These are phyloP conservation scores for Zygnema circumcarinatum DNA, from an alignment of 139 green algal genomes.

Conservation along the genomic window DNA sequence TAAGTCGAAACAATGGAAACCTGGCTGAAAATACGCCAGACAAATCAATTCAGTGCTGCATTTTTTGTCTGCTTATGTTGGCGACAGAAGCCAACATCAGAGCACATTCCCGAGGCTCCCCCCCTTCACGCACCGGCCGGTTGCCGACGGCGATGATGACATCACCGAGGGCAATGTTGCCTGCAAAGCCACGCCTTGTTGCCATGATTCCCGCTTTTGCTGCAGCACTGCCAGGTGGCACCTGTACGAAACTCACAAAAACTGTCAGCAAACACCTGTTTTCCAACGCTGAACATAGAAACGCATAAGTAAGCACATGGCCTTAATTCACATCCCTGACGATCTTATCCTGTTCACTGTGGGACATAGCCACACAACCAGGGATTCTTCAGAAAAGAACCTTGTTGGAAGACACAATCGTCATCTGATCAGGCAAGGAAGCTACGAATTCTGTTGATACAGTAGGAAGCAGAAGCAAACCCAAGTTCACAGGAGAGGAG, in stretches of 20 bases:
- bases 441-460: too few species aligned
- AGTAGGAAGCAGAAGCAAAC: too few species aligned
- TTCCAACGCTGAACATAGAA: background rate
- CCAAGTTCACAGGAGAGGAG: background rate
- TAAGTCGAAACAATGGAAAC: background rate
- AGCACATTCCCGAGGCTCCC: background rate
- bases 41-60: background rate
- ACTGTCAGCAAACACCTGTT: too few species aligned
- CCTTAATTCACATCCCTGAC: too few species aligned
- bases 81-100: background rate
- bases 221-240: constrained; percentile 62
- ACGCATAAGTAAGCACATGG: too few species aligned
- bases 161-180: constrained; percentile 72
- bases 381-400: too few species aligned
- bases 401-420: too few species aligned
- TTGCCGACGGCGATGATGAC: constrained; percentile 65
- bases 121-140: background rate
- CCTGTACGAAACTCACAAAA: background rate
- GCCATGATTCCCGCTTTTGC: constrained; percentile 73
- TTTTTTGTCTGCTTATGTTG: background rate
- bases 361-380: background rate
- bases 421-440: too few species aligned
- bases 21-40: background rate
- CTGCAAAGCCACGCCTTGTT: constrained; percentile 70
- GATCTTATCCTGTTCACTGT: constrained; percentile 2